Base-by-base conservation (phyloP, 2,329 filamentous ascomycete genomes). In the Aureobasidium mangrovei region DNA sequence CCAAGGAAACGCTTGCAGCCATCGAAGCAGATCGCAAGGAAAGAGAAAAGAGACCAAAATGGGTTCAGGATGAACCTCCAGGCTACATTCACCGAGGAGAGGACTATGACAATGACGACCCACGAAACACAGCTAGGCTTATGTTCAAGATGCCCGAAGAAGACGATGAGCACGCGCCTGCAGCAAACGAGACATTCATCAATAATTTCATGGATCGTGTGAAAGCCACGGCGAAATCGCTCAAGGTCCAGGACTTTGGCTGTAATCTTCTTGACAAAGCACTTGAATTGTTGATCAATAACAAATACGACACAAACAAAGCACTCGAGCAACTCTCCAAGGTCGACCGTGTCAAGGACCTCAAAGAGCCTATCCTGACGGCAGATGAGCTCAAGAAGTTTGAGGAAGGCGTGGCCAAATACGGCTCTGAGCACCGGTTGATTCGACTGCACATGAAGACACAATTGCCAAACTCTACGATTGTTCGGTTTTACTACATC, bases 401-500 rank as follows among this genome's bases (percentile, higher is more conserved):
- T 63, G 93, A 96, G 65, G 91, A 96, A 65, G 93, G 82, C 39
- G 88, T 98, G 8, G 74, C 81, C 44, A 95, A 93, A 66, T 95
- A 85, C 65, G 93, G 93, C 26, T 96, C 91, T 0, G 93, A 98
- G 70, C 82, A 95, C 63, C 81, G 88, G 60, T 79, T 80, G 44
- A 85, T 97, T 57, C 89, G 84, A 60, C 84, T 86, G 61, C 87
- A 95, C 67, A 88, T 96, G 63, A 91, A 89, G 69, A 88, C 85
- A 0, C 38, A 48, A 5, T 82, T 93, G 61, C 82, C 81, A 39
- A 83, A 90, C 58, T 83, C 85, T 48, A 82, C 88, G 56, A 85
- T 96, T 58, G 89, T 95, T 28, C 86, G 93, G 3, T 94, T 87
- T 66, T 98, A 97, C 70, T 98, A 98, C 68, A 88, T 88, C 60